A percentile compares a stretch with the other conserved stretches of the same genome.
Evolutionary conservation across 2,329 filamentous ascomycete species (phyloP).

Genomic region (Aspergillus ibericus): DNA sequence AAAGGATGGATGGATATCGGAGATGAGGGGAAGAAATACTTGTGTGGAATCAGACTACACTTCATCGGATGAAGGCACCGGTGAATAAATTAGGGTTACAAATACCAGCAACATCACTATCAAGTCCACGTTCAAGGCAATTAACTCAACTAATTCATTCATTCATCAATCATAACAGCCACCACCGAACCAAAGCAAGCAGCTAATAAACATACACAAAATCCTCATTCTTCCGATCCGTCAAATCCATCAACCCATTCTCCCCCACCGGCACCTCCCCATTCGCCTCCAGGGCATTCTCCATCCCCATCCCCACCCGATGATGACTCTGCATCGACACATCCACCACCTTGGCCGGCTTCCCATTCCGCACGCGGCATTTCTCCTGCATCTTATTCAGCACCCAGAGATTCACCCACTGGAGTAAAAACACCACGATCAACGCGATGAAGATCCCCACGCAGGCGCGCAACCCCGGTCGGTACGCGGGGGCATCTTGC

Average conservation of each 20-base stretch:
- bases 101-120: too few species aligned
- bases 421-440: slow-evolving; percentile 53
- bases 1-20: too few species aligned
- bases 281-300: slow-evolving; percentile 13
- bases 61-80: too few species aligned
- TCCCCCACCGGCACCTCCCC: slow-evolving; percentile 43
- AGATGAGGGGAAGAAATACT: too few species aligned
- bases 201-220: slow-evolving; percentile 63
- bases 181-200: neutral
- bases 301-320: slow-evolving; percentile 31
- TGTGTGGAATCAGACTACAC: too few species aligned
- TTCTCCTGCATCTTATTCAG: slow-evolving; percentile 56
- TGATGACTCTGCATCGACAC: slow-evolving; percentile 61
- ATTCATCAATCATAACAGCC: too few species aligned
- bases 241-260: slow-evolving; percentile 60
- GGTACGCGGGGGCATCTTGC: slow-evolving; percentile 60
- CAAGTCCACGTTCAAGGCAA: too few species aligned
- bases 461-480: slow-evolving; percentile 57
- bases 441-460: slow-evolving; percentile 49
- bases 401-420: slow-evolving; percentile 56
- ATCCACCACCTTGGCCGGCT: slow-evolving; percentile 60
- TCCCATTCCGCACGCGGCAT: slow-evolving; percentile 59
- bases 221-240: slow-evolving; percentile 66
- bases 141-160: too few species aligned
- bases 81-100: too few species aligned